These are phyloP conservation scores for Teratosphaeriaceae sp. DNA, from an alignment of 2,329 filamentous ascomycete genomes.

Conservation along the genomic window DNA sequence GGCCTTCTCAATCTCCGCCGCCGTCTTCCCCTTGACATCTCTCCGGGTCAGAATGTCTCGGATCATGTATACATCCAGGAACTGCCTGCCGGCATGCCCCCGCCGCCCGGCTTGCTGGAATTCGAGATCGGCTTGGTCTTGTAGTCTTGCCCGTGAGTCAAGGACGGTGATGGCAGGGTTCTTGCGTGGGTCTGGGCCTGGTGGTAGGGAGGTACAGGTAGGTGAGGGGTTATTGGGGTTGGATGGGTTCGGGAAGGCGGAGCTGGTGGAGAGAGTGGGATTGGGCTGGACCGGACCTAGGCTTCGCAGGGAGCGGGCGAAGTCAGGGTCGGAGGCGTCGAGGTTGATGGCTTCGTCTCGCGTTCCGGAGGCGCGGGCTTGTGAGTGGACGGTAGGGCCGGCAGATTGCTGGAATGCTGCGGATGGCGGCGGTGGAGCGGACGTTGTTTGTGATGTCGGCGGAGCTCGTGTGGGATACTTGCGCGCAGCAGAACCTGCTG, in stretches of 20 bases:
- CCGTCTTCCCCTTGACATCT: conserved; percentile 23
- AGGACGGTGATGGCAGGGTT: conserved; percentile 53
- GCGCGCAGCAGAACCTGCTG: conserved; percentile 44
- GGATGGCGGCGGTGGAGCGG: conserved; percentile 18
- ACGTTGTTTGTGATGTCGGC: conserved; percentile 19
- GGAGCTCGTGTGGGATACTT: conserved; percentile 48
- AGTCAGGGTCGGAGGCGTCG: conserved; percentile 57
- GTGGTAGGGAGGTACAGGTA: conserved; percentile 20
- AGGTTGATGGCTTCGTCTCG: conserved; percentile 48
- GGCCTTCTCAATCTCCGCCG: conserved; percentile 26
- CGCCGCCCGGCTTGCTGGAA: conserved; percentile 38
- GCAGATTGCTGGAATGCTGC: conserved; percentile 25
- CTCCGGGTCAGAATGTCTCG: conserved; percentile 28
- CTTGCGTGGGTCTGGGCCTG: conserved; percentile 28
- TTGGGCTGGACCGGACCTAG: conserved; percentile 54
- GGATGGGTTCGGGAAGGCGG: conserved; percentile 37
- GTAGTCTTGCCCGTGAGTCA: conserved; percentile 44
- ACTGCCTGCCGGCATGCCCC: conserved; percentile 37
- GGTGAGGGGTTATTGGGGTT: conserved; percentile 30
- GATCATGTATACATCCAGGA: conserved; percentile 39
- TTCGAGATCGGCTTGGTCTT: conserved; percentile 49
- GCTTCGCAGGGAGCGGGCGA: conserved; percentile 71
- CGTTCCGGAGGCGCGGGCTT: conserved; percentile 31
- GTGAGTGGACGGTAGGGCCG: conserved; percentile 37
- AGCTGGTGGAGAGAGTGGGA: conserved; percentile 50